phyloP scores from a whole-genome alignment of 2,329 filamentous ascomycete species.

The Drechmeria coniospora region DNA sequence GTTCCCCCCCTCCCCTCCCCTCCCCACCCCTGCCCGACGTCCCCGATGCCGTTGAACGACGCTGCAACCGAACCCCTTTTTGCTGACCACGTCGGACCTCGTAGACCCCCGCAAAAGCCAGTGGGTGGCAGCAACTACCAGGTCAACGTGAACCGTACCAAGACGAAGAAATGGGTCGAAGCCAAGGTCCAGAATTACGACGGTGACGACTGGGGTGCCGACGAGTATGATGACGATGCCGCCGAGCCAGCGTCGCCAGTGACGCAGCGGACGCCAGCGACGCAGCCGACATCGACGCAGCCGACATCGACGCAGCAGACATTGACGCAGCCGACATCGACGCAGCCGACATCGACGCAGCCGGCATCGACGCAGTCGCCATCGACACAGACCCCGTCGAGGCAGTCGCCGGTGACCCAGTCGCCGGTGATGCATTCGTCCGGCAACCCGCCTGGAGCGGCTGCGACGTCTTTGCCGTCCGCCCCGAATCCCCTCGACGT shows the following conservation, averaged over 20 bases:
- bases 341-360: too few relatives aligned
- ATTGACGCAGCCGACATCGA: too few relatives aligned
- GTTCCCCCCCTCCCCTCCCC: conserved; percentile 1
- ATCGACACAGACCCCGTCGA: too few relatives aligned
- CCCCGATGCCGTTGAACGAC: too few relatives aligned
- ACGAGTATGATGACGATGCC: conserved; percentile 46
- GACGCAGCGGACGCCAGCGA: conserved; percentile 2
- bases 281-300: background rate
- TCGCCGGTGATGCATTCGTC: too few relatives aligned
- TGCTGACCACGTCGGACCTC: conserved; percentile 5
- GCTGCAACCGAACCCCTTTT: too few relatives aligned
- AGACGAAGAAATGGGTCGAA: conserved; percentile 91
- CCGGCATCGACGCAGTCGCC: too few relatives aligned
- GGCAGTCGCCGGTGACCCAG: too few relatives aligned
- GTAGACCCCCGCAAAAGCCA: conserved; percentile 16
- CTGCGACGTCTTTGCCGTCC: too few relatives aligned
- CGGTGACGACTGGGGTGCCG: conserved; percentile 82
- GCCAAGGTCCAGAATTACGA: conserved; percentile 78
- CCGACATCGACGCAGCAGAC: too few relatives aligned
- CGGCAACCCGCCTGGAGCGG: too few relatives aligned
- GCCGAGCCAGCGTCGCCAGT: conserved; percentile 20
- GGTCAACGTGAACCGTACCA: conserved; percentile 73
- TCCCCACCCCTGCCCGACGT: background rate
- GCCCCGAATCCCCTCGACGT: too few relatives aligned
- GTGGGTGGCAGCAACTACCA: conserved; percentile 40